These are phyloP conservation scores for Entomortierella beljakovae DNA, from an alignment of 192 early-diverging fungal species.

Conservation along the genomic window DNA sequence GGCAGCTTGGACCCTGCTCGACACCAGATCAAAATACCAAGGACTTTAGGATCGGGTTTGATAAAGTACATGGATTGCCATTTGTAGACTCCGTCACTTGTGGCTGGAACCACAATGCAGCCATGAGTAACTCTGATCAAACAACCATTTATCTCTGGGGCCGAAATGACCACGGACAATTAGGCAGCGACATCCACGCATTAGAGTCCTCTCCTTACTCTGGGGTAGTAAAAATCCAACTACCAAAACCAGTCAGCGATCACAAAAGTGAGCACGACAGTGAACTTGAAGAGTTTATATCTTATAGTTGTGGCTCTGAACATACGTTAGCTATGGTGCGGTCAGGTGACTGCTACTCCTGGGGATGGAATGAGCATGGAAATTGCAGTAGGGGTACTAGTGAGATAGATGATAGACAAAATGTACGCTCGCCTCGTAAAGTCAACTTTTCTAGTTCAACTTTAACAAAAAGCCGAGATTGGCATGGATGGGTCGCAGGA, in stretches of 20 bases:
- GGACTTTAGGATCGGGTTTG: conserved; percentile 60
- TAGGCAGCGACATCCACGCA: conserved; percentile 46
- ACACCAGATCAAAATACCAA: conserved; percentile 1
- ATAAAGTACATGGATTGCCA: conserved; percentile 26
- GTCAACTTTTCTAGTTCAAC: neutral
- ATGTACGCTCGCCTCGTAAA: conserved; percentile 26
- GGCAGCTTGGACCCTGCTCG: conserved; percentile 62
- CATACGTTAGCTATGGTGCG: conserved; percentile 68
- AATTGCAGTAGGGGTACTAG: conserved; percentile 75
- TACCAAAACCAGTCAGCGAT: neutral
- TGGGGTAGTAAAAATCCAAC: conserved; percentile 16
- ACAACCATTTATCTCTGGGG: conserved; percentile 72
- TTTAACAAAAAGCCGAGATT: too few relatives aligned
- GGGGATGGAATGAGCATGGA: conserved; percentile 98
- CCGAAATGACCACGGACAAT: conserved; percentile 79
- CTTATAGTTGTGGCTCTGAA: conserved; percentile 80
- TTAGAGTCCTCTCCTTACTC: neutral
- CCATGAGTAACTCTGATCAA: conserved; percentile 11
- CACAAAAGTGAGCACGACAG: neutral
- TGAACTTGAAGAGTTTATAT: conserved; percentile 15
- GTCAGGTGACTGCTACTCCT: conserved; percentile 63
- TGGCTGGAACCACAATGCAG: conserved; percentile 73
- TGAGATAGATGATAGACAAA: conserved; percentile 7
- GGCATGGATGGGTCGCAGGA: conserved; percentile 28
- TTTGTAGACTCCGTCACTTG: conserved; percentile 56